Evolutionary conservation across 352 stramenopile genomes (phyloP), one percentile per base, ranked within the genome.

Genomic region (Pythium folliculosum): DNA sequence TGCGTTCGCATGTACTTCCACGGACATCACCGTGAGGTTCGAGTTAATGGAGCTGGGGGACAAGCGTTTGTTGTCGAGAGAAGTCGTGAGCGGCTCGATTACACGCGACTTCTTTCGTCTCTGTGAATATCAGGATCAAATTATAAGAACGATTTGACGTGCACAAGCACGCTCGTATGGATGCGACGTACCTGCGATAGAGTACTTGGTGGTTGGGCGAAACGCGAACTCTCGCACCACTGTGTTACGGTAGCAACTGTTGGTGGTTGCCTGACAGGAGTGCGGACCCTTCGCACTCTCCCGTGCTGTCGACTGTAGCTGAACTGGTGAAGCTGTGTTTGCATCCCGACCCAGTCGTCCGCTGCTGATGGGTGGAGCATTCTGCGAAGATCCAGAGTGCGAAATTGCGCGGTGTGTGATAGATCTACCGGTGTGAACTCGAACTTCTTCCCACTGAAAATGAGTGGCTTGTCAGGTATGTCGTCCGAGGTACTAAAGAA

Each of bases 361-460:
- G 10, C 22, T 7, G 32, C 32, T 19, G 30, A 22, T 3, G 21
- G 37, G 23, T 21, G 49, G 21, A 60, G 21, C 17, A 51, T 32
- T 25, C 19, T 19, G 10, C 62, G 65, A 3, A 65, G n/a, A 5
- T 44, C 12, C 3, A 43, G 16, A 16, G 86, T 91, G 57, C 91
- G 63, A 67, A 92, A 96, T 9, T 37, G 21, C 3, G 37, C 51
- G 12, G 88, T 58, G 53, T 88, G 72, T 1, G 27, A 68, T 7
- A 76, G 37, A 62, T 75, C 77, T 0, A 72, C 70, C 2, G 75
- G 67, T 7, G 60, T 59, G 70, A 95, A 91, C 22, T 80, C 65
- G 47, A 91, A 90, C 38, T 88, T 89, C 43, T 84, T 77, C 7
- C 88, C 86, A 45, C 81, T 86, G 72, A 92, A 96, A 7, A 93